Base-by-base conservation (phyloP, 352 stramenopile species). In the Peronospora destructor region DNA sequence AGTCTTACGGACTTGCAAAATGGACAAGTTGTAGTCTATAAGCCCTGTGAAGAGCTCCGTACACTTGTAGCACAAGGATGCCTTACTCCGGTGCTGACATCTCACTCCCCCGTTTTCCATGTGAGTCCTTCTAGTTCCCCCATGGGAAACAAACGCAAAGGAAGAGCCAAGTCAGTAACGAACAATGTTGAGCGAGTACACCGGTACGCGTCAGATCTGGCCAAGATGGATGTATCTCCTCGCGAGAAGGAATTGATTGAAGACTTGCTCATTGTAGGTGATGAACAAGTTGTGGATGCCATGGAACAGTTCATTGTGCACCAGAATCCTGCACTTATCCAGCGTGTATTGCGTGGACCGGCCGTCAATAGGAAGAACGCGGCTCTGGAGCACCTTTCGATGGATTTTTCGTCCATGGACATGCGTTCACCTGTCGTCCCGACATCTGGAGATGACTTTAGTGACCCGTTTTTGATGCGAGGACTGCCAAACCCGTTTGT, bases 221-320 rank as follows among this genome's bases (percentile, higher is more conserved):
- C 69, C 25, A 78, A 85, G 47, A 85, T 85, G 73, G 71, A 86
- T 51, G 56, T 90, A 30, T 85, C 76, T 5, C 69, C 74, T 2
- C 59, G 66, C 26, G 78, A 90, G 48, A 67, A 63, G 11, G 71
- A 73, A 36, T 61, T 74, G 6, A 81, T 90, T 35, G 76, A 86
- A 61, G 76, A 85, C 58, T 53, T 84, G 63, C 61, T 90, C 35
- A 72, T 85, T 49, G 62, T 73, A 33, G 78, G 78, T 14, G 78
- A 90, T 52, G 78, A 81, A 25, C 76, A 86, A 49, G 71, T 87
- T 28, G 73, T 85, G 6, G 76, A 90, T 41, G 78, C 78, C 25
- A 86, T 90, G 76, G 76, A 90, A 44, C 73, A 87, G 58, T 90
- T 86, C 45, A 57, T 78, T 6, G 48, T 78, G 17, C 66, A 72